These are phyloP conservation scores for Suillus luteus DNA, from an alignment of 768 basidiomycete genomes.

Conservation along the genomic window DNA sequence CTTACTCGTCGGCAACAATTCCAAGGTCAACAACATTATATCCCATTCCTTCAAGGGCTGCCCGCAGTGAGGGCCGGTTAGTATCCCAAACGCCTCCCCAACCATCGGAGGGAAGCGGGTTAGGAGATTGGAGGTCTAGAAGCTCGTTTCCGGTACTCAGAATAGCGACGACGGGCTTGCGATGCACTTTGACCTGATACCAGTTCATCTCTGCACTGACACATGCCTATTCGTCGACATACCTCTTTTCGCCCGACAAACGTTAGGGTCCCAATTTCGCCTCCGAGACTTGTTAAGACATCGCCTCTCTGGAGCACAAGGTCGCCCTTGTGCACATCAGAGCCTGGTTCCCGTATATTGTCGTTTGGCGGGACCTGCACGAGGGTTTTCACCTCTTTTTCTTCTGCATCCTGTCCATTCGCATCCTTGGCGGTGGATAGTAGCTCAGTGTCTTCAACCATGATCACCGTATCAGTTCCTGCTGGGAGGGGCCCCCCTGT, in stretches of 20 bases:
- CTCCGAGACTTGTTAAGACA: slow-evolving; percentile 64
- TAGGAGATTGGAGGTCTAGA: slow-evolving; percentile 54
- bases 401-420: slow-evolving; percentile 54
- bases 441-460: slow-evolving; percentile 91
- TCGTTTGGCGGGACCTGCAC: slow-evolving; percentile 63
- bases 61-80: slow-evolving; percentile 77
- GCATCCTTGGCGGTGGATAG: slow-evolving; percentile 49
- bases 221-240: slow-evolving; percentile 12
- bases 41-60: slow-evolving; percentile 69
- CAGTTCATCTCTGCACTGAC: slow-evolving; percentile 1
- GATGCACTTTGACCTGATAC: slow-evolving; percentile 63
- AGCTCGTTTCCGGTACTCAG: slow-evolving; percentile 89
- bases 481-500: slow-evolving; percentile 81
- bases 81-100: slow-evolving; percentile 87
- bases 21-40: slow-evolving; percentile 81
- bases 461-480: slow-evolving; percentile 79
- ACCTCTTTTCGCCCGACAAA: slow-evolving; percentile 80
- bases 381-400: slow-evolving; percentile 68
- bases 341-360: slow-evolving; percentile 73
- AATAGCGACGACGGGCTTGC: slow-evolving; percentile 75
- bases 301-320: slow-evolving; percentile 65
- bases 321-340: slow-evolving; percentile 71
- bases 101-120: slow-evolving; percentile 33
- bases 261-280: slow-evolving; percentile 80
- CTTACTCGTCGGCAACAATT: slow-evolving; percentile 74